phyloP scores from a whole-genome alignment of 345 rosid genomes.

The Eucalyptus caleyi region DNA sequence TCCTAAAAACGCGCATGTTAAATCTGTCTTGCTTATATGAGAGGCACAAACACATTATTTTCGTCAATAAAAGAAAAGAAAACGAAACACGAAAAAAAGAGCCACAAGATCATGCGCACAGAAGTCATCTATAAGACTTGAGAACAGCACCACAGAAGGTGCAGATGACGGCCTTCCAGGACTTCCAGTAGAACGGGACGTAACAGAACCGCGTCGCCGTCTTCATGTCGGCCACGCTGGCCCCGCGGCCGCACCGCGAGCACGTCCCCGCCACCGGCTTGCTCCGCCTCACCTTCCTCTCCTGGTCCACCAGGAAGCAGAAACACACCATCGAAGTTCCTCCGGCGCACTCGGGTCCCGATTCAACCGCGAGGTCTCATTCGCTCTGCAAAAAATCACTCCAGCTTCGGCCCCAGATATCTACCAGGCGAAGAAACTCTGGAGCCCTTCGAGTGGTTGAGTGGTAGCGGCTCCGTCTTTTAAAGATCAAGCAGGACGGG shows the following conservation, averaged over 20 bases:
- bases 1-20: background rate
- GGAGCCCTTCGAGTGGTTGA: background rate
- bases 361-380: background rate
- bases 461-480: background rate
- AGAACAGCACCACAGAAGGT: conserved; percentile 3
- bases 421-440: background rate
- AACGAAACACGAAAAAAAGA: background rate
- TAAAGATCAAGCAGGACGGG: background rate
- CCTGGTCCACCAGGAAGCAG: conserved; percentile 7
- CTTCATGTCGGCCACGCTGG: conserved; percentile 5
- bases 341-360: background rate
- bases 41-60: background rate
- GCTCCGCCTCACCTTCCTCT: background rate
- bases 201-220: conserved; percentile 2
- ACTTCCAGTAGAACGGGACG: conserved; percentile 3
- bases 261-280: conserved; percentile 6
- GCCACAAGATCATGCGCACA: background rate
- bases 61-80: background rate
- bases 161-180: conserved; percentile 5
- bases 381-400: background rate
- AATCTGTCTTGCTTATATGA: background rate
- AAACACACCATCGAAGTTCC: background rate
- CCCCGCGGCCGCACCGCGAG: conserved; percentile 1
- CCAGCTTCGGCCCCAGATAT: background rate
- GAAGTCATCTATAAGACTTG: background rate